Evolutionary conservation across 345 rosid genomes (phyloP).

Genomic region (Psidium friedrichsthalianum): DNA sequence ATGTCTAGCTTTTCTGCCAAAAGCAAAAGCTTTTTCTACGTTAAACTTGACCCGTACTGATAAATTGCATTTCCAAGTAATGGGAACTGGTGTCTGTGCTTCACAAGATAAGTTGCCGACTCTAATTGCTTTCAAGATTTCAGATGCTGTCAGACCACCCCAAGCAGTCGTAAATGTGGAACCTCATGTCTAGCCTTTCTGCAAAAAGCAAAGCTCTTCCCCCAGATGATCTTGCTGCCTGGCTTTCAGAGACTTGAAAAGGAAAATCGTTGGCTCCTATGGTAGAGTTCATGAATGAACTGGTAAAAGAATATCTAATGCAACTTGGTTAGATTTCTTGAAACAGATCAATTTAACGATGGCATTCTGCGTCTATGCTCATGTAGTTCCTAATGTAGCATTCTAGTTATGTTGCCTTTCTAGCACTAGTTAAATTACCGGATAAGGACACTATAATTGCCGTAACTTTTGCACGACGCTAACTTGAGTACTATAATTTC

Average conservation of each 20-base stretch:
- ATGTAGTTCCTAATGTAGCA: too few relatives aligned
- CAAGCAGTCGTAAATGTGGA: conserved; percentile 37
- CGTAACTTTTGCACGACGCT: too few relatives aligned
- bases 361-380: too few relatives aligned
- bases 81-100: not conserved
- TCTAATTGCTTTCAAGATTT: conserved; percentile 41
- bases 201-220: conserved; percentile 87
- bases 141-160: conserved; percentile 70
- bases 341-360: not conserved
- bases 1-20: conserved; percentile 49
- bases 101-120: conserved; percentile 12
- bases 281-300: not conserved
- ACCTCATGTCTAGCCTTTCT: conserved; percentile 33
- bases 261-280: not conserved
- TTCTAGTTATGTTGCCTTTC: too few relatives aligned
- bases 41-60: not conserved
- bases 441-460: too few relatives aligned
- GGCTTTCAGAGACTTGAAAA: conserved; percentile 57
- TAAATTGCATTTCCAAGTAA: not conserved
- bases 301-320: not conserved
- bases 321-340: not conserved
- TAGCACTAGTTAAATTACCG: too few relatives aligned
- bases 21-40: conserved; percentile 14
- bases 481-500: too few relatives aligned
- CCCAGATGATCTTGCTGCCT: conserved; percentile 48